phyloP scores from a whole-genome alignment of 2,329 filamentous ascomycete genomes.

The Pyrenochaeta sp. region DNA sequence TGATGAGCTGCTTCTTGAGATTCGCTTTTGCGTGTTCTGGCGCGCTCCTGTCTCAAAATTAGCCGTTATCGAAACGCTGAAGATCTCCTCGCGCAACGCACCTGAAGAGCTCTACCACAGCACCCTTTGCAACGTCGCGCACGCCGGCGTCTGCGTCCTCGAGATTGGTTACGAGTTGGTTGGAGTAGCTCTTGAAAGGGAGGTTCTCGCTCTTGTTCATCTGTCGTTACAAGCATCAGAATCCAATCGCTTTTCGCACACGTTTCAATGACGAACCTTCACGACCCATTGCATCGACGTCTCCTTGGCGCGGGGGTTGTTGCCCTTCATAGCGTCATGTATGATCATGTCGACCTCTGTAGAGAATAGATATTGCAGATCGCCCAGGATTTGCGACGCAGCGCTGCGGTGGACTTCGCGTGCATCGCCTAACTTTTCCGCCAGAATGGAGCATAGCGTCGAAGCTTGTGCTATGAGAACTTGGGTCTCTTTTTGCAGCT shows the following conservation, averaged over 20 bases:
- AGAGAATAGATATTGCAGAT: conserved; percentile 75
- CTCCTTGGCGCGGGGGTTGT: conserved; percentile 86
- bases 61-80: conserved; percentile 12
- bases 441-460: conserved; percentile 75
- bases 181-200: conserved; percentile 84
- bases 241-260: neutral
- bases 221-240: conserved; percentile 51
- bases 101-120: conserved; percentile 88
- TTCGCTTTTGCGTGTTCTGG: conserved; percentile 87
- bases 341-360: conserved; percentile 82
- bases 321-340: conserved; percentile 78
- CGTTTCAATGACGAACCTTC: conserved; percentile 60
- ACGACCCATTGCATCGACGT: conserved; percentile 84
- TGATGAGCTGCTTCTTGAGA: conserved; percentile 84
- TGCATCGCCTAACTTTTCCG: conserved; percentile 86
- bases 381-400: conserved; percentile 77
- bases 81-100: conserved; percentile 48
- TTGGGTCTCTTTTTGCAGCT: conserved; percentile 81
- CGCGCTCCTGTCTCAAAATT: conserved; percentile 66
- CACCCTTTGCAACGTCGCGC: conserved; percentile 81
- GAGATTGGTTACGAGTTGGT: conserved; percentile 81
- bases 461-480: conserved; percentile 73
- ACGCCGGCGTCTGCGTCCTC: conserved; percentile 92
- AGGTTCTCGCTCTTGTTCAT: conserved; percentile 84
- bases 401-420: conserved; percentile 84